Evolutionary conservation across 2,329 filamentous ascomycete species (phyloP), one percentile per base, ranked within the genome.

Genomic region (Cladosporium sphaerospermum): DNA sequence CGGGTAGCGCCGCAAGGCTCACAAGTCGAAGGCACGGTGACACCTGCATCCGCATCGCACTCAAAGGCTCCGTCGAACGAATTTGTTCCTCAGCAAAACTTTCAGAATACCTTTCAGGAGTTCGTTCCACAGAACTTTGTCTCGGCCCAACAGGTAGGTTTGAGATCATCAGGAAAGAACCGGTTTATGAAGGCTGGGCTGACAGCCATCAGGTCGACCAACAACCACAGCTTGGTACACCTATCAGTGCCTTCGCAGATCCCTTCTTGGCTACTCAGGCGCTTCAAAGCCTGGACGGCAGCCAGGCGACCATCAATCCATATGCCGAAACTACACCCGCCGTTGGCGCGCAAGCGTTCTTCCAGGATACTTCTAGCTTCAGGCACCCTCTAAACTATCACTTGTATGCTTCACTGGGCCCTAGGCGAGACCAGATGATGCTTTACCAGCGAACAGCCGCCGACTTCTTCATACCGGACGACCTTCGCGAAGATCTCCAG

Each of bases 391-490:
- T 90, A 5, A 88, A 92, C 74, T 95, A 96, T 68, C 93, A 99
- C 69, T 79, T 96, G 10, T 99, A 99, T 69, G 88, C 89, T 32
- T 90, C 91, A 0, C 80, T 91, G 53, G 89, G 89, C 5, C 84
- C 88, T n/a, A 82, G 90, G 66, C 82, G 84, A 56, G 87, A 92
- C 57, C 89, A 89, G 58, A 77, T 96, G 31, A 77, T 88, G 59
- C 83, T 86, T 2, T 96, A 95, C 65, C 92, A 99, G 67, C 83
- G 89, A 55, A 85, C 86, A 54, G 84, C 88, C 1, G 89, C 95
- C 65, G 91, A 97, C 65, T 88, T 97, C 59, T 99, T 99, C 69
- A 80, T 97, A 40, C 83, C 89, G 0, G 91, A 96, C 63, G 84
- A 89, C 55, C 71, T 95, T 6, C 81, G 93, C 52, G 89, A 96